These are phyloP conservation scores for Pilasporangium apinafurcum DNA, from an alignment of 352 stramenopile species.

Conservation along the genomic window DNA sequence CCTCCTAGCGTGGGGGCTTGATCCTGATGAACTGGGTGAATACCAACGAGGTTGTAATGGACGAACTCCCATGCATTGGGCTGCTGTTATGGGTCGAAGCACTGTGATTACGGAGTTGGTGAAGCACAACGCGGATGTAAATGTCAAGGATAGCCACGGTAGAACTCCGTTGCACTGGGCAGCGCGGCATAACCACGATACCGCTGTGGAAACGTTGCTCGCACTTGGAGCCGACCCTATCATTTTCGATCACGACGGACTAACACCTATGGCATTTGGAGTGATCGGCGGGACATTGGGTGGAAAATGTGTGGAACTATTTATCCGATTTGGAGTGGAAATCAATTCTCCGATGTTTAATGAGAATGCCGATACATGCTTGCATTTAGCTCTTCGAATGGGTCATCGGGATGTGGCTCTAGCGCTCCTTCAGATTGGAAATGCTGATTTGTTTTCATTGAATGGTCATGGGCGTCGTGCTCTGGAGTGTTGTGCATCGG, in stretches of 20 bases:
- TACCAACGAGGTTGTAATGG: slow-evolving; percentile 53
- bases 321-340: slow-evolving; percentile 44
- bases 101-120: slow-evolving; percentile 50
- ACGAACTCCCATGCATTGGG: slow-evolving; percentile 72
- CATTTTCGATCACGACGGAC: slow-evolving; percentile 44
- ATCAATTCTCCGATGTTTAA: slow-evolving; percentile 41
- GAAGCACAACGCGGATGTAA: slow-evolving; percentile 36
- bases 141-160: slow-evolving; percentile 49
- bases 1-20: slow-evolving; percentile 44
- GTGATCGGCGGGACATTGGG: slow-evolving; percentile 46
- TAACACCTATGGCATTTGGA: slow-evolving; percentile 64
- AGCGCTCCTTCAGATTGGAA: slow-evolving; percentile 48
- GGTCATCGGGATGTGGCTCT: slow-evolving; percentile 54
- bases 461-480: slow-evolving; percentile 52
- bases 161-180: slow-evolving; percentile 76
- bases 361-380: slow-evolving; percentile 49
- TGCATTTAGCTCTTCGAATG: slow-evolving; percentile 64
- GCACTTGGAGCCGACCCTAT: slow-evolving; percentile 37
- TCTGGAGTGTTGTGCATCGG: slow-evolving; percentile 68
- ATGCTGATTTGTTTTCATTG: slow-evolving; percentile 41
- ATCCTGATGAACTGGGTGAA: slow-evolving; percentile 60
- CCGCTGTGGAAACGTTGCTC: slow-evolving; percentile 47
- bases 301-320: slow-evolving; percentile 38
- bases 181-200: slow-evolving; percentile 58
- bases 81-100: slow-evolving; percentile 53